phyloP scores from a whole-genome alignment of 2,329 filamentous ascomycete species.

The Monilinia polystroma region DNA sequence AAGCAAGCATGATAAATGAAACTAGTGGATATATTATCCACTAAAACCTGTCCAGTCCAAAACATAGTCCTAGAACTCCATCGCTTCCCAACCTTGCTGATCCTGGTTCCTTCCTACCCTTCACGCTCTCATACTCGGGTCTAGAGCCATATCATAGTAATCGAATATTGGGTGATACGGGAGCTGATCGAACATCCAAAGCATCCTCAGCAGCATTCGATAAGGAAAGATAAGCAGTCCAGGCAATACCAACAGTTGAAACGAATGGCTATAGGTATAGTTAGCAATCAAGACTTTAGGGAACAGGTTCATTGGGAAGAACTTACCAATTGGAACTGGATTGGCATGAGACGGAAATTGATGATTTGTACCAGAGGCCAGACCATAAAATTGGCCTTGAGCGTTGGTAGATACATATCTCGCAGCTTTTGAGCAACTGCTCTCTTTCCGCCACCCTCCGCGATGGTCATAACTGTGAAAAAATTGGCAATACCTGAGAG shows the following conservation, averaged over 20 bases:
- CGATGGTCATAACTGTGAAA: slow-evolving; percentile 94
- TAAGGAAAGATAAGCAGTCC: slow-evolving; percentile 94
- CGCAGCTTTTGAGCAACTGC: slow-evolving; percentile 81
- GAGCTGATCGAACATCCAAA: slow-evolving; percentile 38
- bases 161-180: slow-evolving; percentile 40
- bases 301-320: neutral
- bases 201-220: slow-evolving; percentile 74
- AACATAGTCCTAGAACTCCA: slow-evolving; percentile 16
- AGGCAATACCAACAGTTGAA: slow-evolving; percentile 91
- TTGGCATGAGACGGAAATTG: slow-evolving; percentile 93
- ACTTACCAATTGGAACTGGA: slow-evolving; percentile 92
- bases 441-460: slow-evolving; percentile 83
- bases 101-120: slow-evolving; percentile 19
- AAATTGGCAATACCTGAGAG: slow-evolving; percentile 71
- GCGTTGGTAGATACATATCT: slow-evolving; percentile 88
- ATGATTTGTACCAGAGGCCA: slow-evolving; percentile 96
- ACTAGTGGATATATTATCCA: slow-evolving; percentile 8
- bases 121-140: slow-evolving; percentile 25
- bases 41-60: neutral
- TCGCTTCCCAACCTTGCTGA: slow-evolving; percentile 25
- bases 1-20: slow-evolving; percentile 14
- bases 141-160: slow-evolving; percentile 37
- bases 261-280: slow-evolving; percentile 73
- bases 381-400: slow-evolving; percentile 93
- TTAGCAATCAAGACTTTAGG: slow-evolving; percentile 27